Evolutionary conservation across 257 asterid genomes (phyloP).

Genomic region (Solanum pennellii): DNA sequence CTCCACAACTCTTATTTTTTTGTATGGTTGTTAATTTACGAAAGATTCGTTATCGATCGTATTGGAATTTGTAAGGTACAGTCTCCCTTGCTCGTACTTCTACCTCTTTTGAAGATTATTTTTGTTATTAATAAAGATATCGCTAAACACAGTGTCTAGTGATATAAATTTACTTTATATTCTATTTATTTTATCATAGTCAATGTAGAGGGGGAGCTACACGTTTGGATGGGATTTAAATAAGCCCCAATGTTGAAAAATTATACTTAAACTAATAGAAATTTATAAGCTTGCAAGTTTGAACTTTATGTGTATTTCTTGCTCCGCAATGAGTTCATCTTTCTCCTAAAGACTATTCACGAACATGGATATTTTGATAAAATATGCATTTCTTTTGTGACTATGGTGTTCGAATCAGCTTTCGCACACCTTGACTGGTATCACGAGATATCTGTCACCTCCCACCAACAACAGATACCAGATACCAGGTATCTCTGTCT

Average conservation of each 20-base stretch:
- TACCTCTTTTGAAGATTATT: too few species aligned
- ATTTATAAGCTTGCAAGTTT: neutral
- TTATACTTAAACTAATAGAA: neutral
- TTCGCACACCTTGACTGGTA: neutral
- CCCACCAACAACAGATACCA: neutral
- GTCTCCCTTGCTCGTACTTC: too few species aligned
- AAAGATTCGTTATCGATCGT: neutral
- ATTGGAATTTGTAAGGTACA: too few species aligned
- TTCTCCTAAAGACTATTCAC: neutral
- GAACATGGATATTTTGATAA: neutral
- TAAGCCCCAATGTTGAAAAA: neutral
- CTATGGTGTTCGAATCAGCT: neutral
- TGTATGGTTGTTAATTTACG: neutral
- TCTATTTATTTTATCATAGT: neutral
- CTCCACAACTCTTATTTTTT: neutral
- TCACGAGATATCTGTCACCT: too few species aligned
- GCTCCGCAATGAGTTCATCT: neutral
- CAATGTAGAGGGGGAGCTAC: neutral
- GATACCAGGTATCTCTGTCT: too few species aligned
- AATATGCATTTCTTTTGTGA: too few species aligned
- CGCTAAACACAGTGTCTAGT: too few species aligned
- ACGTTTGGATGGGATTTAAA: neutral
- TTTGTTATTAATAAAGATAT: too few species aligned
- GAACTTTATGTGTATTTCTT: neutral
- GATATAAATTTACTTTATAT: too few species aligned